A percentile compares a stretch with the other conserved stretches of the same genome.
phyloP scores from a whole-genome alignment of 257 asterid genomes.

The Scutellaria baicalensis region DNA sequence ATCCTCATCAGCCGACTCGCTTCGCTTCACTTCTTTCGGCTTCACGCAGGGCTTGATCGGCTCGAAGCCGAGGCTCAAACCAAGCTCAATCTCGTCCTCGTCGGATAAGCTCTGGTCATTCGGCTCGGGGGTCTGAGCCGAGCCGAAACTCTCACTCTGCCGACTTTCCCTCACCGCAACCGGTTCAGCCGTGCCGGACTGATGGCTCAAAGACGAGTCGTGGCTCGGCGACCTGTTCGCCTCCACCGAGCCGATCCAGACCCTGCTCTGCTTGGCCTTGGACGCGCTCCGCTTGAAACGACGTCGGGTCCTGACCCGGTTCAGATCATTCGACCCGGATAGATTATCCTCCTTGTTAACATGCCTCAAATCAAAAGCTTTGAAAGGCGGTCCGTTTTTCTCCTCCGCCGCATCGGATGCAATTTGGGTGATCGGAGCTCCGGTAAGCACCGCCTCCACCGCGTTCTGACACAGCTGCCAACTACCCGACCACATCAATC shows the following conservation, averaged over 20 bases:
- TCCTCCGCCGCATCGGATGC: slow-evolving; percentile 42
- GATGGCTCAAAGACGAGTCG: slow-evolving; percentile 70
- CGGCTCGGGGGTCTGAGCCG: slow-evolving; percentile 25
- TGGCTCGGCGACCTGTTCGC: slow-evolving; percentile 57
- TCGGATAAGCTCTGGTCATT: neutral
- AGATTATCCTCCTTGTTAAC: slow-evolving; percentile 37
- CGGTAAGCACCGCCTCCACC: slow-evolving; percentile 70
- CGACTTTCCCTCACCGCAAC: slow-evolving; percentile 20
- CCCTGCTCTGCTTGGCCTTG: slow-evolving; percentile 25
- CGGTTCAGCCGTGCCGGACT: slow-evolving; percentile 36
- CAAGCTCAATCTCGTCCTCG: slow-evolving; percentile 46
- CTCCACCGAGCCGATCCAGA: slow-evolving; percentile 14
- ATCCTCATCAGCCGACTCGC: slow-evolving; percentile 3
- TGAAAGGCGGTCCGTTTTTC: slow-evolving; percentile 59
- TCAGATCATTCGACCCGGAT: slow-evolving; percentile 35
- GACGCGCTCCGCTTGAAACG: slow-evolving; percentile 49
- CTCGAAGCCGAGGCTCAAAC: slow-evolving; percentile 57
- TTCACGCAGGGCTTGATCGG: slow-evolving; percentile 23
- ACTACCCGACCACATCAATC: slow-evolving; percentile 72
- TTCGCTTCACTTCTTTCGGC: slow-evolving; percentile 20
- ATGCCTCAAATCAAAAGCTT: slow-evolving; percentile 58
- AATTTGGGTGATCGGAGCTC: slow-evolving; percentile 54
- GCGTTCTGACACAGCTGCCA: slow-evolving; percentile 90
- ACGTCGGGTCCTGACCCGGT: slow-evolving; percentile 51
- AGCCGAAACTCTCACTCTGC: slow-evolving; percentile 26